Evolutionary conservation across 306 rosid species (phyloP).

Genomic region (Pueraria montana): DNA sequence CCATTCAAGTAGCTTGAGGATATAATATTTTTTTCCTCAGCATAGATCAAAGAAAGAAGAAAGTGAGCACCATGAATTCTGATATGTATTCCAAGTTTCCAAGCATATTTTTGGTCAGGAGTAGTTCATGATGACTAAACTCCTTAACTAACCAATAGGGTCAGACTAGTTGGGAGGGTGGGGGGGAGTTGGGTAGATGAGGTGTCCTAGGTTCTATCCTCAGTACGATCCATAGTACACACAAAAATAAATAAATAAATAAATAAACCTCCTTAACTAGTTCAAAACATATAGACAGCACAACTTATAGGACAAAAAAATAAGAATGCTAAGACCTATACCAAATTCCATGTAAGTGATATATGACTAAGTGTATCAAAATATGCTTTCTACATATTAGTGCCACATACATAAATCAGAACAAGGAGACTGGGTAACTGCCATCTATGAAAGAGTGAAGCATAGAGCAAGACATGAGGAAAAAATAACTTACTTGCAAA

Average conservation of each 20-base stretch:
- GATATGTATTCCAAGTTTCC: constrained; percentile 19
- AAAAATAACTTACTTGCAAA: constrained; percentile 72
- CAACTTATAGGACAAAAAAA: constrained; percentile 2
- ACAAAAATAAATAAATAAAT: too few relatives aligned
- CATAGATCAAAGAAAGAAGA: constrained; percentile 5
- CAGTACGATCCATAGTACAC: too few relatives aligned
- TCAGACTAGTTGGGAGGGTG: too few relatives aligned
- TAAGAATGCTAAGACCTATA: neutral
- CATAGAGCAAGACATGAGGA: constrained; percentile 20
- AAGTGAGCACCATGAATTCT: neutral
- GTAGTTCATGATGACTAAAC: constrained; percentile 11
- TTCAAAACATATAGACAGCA: constrained; percentile 13
- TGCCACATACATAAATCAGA: neutral
- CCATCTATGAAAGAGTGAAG: constrained; percentile 13
- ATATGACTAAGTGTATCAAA: neutral
- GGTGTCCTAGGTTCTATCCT: too few relatives aligned
- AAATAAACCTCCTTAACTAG: constrained; percentile 31
- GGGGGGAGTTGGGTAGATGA: too few relatives aligned
- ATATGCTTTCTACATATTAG: neutral
- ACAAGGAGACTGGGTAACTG: neutral
- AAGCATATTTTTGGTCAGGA: neutral
- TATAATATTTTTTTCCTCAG: neutral
- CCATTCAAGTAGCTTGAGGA: neutral
- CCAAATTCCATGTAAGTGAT: constrained; percentile 19
- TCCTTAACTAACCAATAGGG: constrained; percentile 33